A percentile compares a stretch with the other conserved stretches of the same genome.
These are phyloP conservation scores for Isatis tinctoria DNA, from an alignment of 345 rosid species.

Conservation along the genomic window DNA sequence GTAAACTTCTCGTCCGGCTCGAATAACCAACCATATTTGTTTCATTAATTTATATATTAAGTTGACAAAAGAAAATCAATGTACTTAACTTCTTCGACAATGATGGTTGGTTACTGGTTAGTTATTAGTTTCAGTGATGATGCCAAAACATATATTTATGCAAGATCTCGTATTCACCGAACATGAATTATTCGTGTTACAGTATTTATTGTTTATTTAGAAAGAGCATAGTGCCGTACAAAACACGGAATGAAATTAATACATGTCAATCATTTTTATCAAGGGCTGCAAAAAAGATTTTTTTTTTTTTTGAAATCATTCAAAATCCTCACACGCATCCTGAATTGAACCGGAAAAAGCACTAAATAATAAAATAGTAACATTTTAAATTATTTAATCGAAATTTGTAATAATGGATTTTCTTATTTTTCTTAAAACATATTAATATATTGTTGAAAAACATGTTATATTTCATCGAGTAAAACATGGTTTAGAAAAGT, in stretches of 20 bases:
- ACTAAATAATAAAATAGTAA: background rate
- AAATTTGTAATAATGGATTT: background rate
- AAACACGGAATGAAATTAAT: background rate
- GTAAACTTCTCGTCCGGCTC: background rate
- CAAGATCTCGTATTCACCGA: background rate
- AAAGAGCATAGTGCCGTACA: background rate
- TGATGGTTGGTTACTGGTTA: background rate
- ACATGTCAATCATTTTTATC: background rate
- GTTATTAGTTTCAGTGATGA: background rate
- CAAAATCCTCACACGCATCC: background rate
- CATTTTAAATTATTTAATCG: background rate
- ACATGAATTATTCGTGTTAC: background rate
- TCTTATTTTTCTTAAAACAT: background rate
- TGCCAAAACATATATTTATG: background rate
- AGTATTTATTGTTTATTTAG: background rate
- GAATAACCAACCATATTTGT: background rate
- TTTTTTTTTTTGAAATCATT: background rate
- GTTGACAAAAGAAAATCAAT: background rate
- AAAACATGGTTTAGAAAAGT: background rate
- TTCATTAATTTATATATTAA: background rate
- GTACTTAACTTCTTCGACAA: background rate
- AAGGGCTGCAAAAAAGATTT: background rate
- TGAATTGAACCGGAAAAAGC: background rate
- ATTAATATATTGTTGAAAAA: background rate
- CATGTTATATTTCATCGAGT: background rate